phyloP scores from a whole-genome alignment of 164 flowering plant genomes.

The Liquidambar formosana region DNA sequence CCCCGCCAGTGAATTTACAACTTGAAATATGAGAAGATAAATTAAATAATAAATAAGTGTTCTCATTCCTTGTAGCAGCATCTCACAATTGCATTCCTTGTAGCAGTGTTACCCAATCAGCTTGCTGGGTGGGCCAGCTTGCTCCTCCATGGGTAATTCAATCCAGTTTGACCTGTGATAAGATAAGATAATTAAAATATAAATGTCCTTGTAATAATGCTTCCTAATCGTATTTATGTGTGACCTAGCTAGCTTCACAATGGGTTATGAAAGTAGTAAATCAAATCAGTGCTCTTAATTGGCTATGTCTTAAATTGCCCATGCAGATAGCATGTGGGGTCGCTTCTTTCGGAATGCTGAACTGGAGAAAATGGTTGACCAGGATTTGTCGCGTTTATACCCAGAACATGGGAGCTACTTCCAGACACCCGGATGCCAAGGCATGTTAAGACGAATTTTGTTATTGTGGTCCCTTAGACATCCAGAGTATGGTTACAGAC shows the following conservation, averaged over 20 bases:
- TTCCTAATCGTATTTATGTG: background rate
- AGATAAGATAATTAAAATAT: background rate
- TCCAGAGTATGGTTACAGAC: constrained; percentile 85
- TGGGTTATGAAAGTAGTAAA: background rate
- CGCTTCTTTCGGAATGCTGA: constrained; percentile 92
- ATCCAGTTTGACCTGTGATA: background rate
- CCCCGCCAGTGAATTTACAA: too few relatives aligned
- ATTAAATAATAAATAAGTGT: too few relatives aligned
- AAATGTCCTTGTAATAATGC: background rate
- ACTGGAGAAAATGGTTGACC: constrained; percentile 89
- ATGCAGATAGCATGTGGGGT: constrained; percentile 97
- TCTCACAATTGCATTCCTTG: background rate
- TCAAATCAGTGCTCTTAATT: constrained; percentile 1
- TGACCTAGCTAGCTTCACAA: background rate
- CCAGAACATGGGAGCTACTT: constrained; percentile 94
- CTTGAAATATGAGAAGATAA: too few relatives aligned
- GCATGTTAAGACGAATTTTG: constrained; percentile 77
- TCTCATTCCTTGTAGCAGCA: too few relatives aligned
- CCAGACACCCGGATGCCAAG: constrained; percentile 82
- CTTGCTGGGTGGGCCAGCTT: background rate
- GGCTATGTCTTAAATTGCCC: background rate
- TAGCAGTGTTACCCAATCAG: background rate
- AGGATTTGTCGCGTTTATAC: constrained; percentile 89
- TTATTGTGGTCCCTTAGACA: constrained; percentile 90
- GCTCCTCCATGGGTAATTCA: background rate